Base-by-base conservation (phyloP, 148 eudicot species). In the Rhododendron ovatum region DNA sequence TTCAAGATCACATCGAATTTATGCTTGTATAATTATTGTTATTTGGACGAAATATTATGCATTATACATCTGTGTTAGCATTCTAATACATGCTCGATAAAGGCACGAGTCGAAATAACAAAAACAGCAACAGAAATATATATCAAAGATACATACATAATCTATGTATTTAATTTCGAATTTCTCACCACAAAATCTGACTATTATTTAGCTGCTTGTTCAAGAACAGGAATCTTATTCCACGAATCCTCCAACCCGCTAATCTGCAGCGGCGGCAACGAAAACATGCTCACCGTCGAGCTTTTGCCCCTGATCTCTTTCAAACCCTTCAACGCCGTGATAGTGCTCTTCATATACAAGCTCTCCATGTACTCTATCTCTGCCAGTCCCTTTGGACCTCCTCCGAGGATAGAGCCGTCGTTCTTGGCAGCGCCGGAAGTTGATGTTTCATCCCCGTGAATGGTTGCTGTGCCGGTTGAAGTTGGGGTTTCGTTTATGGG, bases 401-500 rank as follows among this genome's bases (percentile, higher is more conserved):
- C 79, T 3, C 11, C 12, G 4, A 75, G 79, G 26, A 75, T 35
- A 37, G 45, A 33, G 0, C 20, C 47, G 1, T 75, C 45, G 2
- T 75, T 8, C 9, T 75, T 75, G 45, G 47, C 47, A 18, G 47
- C 20, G 8, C 9, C 5, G 3, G 78, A 50, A 51, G 87, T 80
- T 51, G 87, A 81, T 37, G 63, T 75, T 26, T 90, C 91, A 22
- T 85, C 75, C 85, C 69, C 41, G 12, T 6, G n/a, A 20, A 35
- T 85, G 57, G 85, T 88, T 12, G 83, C 41, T 59, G 85, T 43
- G 15, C 43, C 78, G 20, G 86, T 80, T n/a, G 90, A 81, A 4
- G 76, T 85, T 73, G 93, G 59, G 43, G 90, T 91, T 82, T 91
- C 88, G 3, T 89, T 87, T 8, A 85, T 69, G 3, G 96, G 92